A percentile compares a stretch with the other conserved stretches of the same genome.
phyloP scores from a whole-genome alignment of 2,329 filamentous ascomycete species.

The Phyllosticta citriasiana region DNA sequence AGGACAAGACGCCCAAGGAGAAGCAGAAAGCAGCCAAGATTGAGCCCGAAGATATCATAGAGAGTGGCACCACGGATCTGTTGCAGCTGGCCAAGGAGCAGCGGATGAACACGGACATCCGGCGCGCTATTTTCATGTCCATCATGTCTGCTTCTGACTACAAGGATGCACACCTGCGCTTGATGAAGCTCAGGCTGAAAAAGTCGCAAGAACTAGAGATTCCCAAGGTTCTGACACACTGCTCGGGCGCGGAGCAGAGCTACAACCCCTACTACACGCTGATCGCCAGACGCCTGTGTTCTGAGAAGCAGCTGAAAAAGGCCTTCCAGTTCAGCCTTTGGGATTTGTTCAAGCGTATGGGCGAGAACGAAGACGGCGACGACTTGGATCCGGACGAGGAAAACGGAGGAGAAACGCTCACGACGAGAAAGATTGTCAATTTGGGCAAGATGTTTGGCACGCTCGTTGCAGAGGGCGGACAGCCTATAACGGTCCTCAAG shows the following conservation, averaged over 20 bases:
- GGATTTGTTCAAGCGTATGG: conserved; percentile 74
- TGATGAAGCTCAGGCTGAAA: conserved; percentile 76
- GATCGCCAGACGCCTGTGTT: conserved; percentile 68
- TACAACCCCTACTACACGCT: conserved; percentile 94
- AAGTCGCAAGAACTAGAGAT: conserved; percentile 80
- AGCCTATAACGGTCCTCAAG: conserved; percentile 49
- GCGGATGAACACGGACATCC: conserved; percentile 77
- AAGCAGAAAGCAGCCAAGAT: background rate
- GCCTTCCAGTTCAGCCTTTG: conserved; percentile 82
- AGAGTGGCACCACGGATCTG: conserved; percentile 48
- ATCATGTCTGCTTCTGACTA: conserved; percentile 78
- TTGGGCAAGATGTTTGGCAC: conserved; percentile 56
- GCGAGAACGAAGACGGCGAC: conserved; percentile 59
- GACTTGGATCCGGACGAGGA: conserved; percentile 46
- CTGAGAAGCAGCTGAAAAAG: conserved; percentile 65
- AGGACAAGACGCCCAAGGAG: conserved; percentile 26
- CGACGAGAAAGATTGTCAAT: conserved; percentile 53
- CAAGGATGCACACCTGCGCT: conserved; percentile 70
- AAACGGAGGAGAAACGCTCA: conserved; percentile 40
- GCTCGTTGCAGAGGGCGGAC: conserved; percentile 49
- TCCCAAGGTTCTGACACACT: conserved; percentile 77
- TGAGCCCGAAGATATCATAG: conserved; percentile 13
- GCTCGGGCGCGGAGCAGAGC: conserved; percentile 66
- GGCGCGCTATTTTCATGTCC: conserved; percentile 84
- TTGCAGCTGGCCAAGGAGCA: conserved; percentile 65